Evolutionary conservation across 768 basidiomycete species (phyloP).

Genomic region (Leccinum subgranulosum): DNA sequence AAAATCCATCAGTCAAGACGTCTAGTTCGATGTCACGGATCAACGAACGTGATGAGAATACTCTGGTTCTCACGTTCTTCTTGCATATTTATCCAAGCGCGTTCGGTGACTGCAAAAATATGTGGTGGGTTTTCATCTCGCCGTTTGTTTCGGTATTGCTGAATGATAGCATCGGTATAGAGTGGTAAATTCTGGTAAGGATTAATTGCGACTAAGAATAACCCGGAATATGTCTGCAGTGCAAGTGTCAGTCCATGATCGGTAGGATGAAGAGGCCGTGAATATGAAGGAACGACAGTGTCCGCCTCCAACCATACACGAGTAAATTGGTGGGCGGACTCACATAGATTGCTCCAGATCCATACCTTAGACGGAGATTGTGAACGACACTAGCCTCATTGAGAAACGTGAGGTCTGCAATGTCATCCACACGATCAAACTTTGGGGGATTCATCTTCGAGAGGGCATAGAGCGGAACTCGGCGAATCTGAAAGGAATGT

Average conservation of each 20-base stretch:
- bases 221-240: conserved; percentile 83
- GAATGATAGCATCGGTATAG: conserved; percentile 84
- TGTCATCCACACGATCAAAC: conserved; percentile 96
- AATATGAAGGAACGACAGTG: conserved; percentile 2
- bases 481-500: conserved; percentile 46
- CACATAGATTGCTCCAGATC: conserved; percentile 90
- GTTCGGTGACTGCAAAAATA: conserved; percentile 94
- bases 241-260: conserved; percentile 11
- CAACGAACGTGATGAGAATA: conserved; percentile 90
- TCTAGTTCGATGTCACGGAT: background rate
- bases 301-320: background rate
- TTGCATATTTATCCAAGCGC: conserved; percentile 98
- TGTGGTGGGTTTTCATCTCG: conserved; percentile 94
- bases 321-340: conserved; percentile 30
- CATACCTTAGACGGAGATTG: conserved; percentile 89
- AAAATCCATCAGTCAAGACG: conserved; percentile 10
- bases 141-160: conserved; percentile 86
- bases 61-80: conserved; percentile 97
- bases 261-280: conserved; percentile 1
- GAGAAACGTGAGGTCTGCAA: conserved; percentile 95
- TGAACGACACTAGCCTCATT: conserved; percentile 99
- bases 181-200: conserved; percentile 92
- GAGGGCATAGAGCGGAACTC: conserved; percentile 73
- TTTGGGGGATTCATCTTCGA: conserved; percentile 99
- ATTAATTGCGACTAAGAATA: conserved; percentile 98